These are phyloP conservation scores for Xylaria telfairii DNA, from an alignment of 495 filamentous ascomycete species.

Conservation along the genomic window DNA sequence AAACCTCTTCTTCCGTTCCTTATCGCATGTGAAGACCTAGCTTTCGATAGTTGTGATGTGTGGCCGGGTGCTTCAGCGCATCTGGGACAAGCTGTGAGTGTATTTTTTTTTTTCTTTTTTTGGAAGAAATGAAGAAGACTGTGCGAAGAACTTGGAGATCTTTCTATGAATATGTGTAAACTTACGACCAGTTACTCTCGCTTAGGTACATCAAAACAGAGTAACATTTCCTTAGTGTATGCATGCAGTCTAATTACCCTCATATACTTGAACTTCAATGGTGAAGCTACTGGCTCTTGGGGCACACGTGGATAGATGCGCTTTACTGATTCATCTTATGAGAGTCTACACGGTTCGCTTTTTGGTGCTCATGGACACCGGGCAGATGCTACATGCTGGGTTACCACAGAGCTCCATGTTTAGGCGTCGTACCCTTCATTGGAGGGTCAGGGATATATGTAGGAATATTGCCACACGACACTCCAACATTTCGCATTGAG, in stretches of 20 bases:
- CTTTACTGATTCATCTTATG: background rate
- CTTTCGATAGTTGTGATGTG: background rate
- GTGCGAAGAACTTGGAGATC: background rate
- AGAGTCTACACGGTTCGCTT: background rate
- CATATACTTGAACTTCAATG: background rate
- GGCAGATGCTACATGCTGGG: background rate
- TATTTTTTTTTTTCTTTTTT: background rate
- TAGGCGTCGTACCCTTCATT: background rate
- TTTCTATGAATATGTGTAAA: background rate
- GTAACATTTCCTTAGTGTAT: too few relatives aligned
- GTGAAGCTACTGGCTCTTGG: background rate
- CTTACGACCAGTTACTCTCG: background rate
- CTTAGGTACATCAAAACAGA: background rate
- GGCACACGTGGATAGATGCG: background rate
- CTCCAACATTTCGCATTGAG: background rate
- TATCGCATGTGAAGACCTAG: background rate
- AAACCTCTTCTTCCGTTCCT: background rate
- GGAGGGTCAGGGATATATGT: background rate
- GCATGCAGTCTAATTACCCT: too few relatives aligned
- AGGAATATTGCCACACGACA: background rate
- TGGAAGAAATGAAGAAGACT: background rate
- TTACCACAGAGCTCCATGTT: background rate
- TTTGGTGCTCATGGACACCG: background rate
- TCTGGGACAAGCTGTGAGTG: background rate
- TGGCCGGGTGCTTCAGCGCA: background rate